Evolutionary conservation across 768 basidiomycete species (phyloP).

Genomic region (Boletus subcaerulescens): DNA sequence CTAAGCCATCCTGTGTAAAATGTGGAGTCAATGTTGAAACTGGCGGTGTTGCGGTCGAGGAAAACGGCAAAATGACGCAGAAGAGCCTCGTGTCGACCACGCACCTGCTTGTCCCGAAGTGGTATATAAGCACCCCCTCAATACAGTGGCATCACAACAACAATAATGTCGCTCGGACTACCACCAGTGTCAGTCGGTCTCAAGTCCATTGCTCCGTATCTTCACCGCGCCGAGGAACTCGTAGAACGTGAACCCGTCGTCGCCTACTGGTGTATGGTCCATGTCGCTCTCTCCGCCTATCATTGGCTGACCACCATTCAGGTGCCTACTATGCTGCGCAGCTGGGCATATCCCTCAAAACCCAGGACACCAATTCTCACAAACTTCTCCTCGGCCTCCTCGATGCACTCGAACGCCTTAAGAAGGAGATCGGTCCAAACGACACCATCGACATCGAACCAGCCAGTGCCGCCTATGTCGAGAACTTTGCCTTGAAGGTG

Average conservation of each 20-base stretch:
- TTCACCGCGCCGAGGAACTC: slow-evolving; percentile 90
- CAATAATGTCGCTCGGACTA: slow-evolving; percentile 44
- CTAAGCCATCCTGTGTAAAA: slow-evolving; percentile 1
- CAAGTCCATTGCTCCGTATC: slow-evolving; percentile 69
- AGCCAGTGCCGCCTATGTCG: slow-evolving; percentile 84
- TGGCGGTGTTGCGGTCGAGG: neutral
- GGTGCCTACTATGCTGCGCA: slow-evolving; percentile 93
- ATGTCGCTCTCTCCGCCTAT: neutral
- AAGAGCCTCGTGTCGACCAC: neutral
- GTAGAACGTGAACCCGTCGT: slow-evolving; percentile 79
- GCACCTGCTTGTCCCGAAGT: neutral
- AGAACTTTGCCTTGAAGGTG: slow-evolving; percentile 92
- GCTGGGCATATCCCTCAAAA: slow-evolving; percentile 73
- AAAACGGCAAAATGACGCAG: neutral
- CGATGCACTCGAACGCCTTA: slow-evolving; percentile 75
- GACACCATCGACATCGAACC: slow-evolving; percentile 83
- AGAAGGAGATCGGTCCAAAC: slow-evolving; percentile 64
- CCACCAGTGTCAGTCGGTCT: slow-evolving; percentile 60
- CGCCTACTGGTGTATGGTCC: slow-evolving; percentile 88
- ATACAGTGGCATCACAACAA: neutral
- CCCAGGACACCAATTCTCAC: slow-evolving; percentile 61
- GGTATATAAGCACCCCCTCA: too few species aligned
- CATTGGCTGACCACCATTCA: slow-evolving; percentile 27
- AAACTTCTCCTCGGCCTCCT: slow-evolving; percentile 73
- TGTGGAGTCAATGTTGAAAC: neutral